Conservation (phyloP, 2,329 filamentous ascomycete genomes). For the Colletotrichum salicis region DNA sequence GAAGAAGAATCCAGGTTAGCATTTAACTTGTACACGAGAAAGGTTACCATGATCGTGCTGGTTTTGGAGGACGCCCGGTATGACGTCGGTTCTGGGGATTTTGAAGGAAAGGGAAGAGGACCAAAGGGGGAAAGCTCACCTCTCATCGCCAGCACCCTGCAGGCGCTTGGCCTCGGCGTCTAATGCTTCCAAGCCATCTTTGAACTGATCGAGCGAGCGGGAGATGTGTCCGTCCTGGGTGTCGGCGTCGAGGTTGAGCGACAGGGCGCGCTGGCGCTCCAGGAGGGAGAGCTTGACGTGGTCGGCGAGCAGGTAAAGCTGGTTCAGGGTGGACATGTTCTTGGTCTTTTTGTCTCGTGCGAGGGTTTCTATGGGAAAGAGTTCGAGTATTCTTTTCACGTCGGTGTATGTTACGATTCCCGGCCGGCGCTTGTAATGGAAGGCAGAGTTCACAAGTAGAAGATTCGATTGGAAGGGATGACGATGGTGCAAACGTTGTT, state of each 20-base stretch:
- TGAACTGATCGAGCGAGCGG: slow-evolving; percentile 86
- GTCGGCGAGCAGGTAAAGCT: slow-evolving; percentile 92
- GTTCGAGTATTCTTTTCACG: not conserved
- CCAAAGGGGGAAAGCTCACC: slow-evolving; percentile 54
- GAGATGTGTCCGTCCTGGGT: slow-evolving; percentile 90
- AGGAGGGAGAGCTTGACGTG: slow-evolving; percentile 96
- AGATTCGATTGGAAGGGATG: not conserved
- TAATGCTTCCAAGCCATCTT: slow-evolving; percentile 79
- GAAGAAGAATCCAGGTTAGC: not conserved
- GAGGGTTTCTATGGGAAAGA: not conserved
- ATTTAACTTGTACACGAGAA: too few species aligned
- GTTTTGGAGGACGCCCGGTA: slow-evolving; percentile 18
- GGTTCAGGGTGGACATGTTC: slow-evolving; percentile 70
- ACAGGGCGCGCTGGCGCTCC: slow-evolving; percentile 87
- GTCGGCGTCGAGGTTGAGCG: slow-evolving; percentile 80
- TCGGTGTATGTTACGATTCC: not conserved
- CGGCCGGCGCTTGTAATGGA: not conserved
- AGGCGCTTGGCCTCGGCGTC: slow-evolving; percentile 72
- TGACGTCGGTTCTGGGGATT: slow-evolving; percentile 14
- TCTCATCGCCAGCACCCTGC: slow-evolving; percentile 71
- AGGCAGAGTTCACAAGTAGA: not conserved
- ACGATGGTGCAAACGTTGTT: slow-evolving; percentile 4
- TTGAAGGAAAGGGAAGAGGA: not conserved
- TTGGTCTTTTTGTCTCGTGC: not conserved
- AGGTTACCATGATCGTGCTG: slow-evolving; percentile 37